Evolutionary conservation across 2,329 filamentous ascomycete genomes (phyloP).

Genomic region (Epichloe elymi): DNA sequence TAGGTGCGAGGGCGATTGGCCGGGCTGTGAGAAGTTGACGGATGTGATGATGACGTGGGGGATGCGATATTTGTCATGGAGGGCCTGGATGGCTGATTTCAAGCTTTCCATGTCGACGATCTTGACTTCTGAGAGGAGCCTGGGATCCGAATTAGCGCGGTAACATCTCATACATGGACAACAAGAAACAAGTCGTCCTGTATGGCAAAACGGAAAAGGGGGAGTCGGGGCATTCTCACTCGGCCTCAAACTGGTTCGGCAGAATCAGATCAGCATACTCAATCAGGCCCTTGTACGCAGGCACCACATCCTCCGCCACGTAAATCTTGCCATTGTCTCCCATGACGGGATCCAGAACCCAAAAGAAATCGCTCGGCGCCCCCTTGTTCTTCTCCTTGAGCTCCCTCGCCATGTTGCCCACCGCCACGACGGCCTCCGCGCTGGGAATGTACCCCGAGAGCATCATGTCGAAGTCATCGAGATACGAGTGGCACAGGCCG

Average conservation of each 20-base stretch:
- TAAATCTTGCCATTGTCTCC: constrained; percentile 89
- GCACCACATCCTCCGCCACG: constrained; percentile 81
- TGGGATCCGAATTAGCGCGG: constrained; percentile 21
- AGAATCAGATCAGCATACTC: constrained; percentile 79
- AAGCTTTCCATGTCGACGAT: constrained; percentile 66
- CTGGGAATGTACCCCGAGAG: constrained; percentile 90
- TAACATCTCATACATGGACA: background rate
- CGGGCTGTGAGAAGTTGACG: constrained; percentile 51
- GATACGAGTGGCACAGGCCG: constrained; percentile 68
- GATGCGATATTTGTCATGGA: constrained; percentile 64
- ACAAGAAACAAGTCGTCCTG: background rate
- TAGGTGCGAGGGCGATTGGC: constrained; percentile 38
- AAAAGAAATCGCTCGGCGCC: constrained; percentile 73
- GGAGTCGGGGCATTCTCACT: constrained; percentile 42
- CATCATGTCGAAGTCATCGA: constrained; percentile 87
- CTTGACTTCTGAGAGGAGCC: constrained; percentile 70
- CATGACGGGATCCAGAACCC: constrained; percentile 97
- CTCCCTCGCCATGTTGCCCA: constrained; percentile 73
- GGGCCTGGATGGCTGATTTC: constrained; percentile 56
- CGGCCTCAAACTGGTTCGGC: constrained; percentile 94
- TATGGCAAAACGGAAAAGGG: background rate
- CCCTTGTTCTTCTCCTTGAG: constrained; percentile 52
- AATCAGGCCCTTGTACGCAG: constrained; percentile 72
- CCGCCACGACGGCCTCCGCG: constrained; percentile 68
- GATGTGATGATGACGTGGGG: constrained; percentile 88